phyloP scores from a whole-genome alignment of 441 rosid species.

The Kokia cookei region DNA sequence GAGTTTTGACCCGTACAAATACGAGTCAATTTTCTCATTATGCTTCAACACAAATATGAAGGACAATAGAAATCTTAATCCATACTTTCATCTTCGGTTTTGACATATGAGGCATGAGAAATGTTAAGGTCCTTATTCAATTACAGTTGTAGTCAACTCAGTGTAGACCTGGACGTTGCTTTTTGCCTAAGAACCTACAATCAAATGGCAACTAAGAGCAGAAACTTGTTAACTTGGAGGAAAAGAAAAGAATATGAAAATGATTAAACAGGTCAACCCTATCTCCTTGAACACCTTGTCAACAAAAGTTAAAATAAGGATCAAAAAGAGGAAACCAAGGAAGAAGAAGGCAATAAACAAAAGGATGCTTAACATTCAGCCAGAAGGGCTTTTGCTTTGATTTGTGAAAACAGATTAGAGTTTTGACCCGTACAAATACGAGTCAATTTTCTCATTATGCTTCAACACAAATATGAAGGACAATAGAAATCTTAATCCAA shows the following conservation, averaged over 20 bases:
- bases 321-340: not conserved
- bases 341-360: not conserved
- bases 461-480: not conserved
- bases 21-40: not conserved
- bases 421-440: not conserved
- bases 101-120: not conserved
- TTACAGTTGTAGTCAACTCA: constrained; percentile 72
- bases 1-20: not conserved
- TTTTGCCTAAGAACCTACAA: constrained; percentile 93
- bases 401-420: not conserved
- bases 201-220: constrained; percentile 44
- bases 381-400: not conserved
- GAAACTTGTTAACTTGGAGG: constrained; percentile 10
- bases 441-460: not conserved
- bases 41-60: not conserved
- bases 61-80: not conserved
- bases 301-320: constrained; percentile 37
- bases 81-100: not conserved
- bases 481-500: not conserved
- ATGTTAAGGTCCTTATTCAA: constrained; percentile 23
- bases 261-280: constrained; percentile 53
- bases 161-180: constrained; percentile 90
- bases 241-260: not conserved
- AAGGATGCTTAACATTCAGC: not conserved
- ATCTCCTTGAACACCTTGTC: constrained; percentile 97